Evolutionary conservation across 164 flowering plant genomes (phyloP).

Genomic region (Kingdonia uniflora): DNA sequence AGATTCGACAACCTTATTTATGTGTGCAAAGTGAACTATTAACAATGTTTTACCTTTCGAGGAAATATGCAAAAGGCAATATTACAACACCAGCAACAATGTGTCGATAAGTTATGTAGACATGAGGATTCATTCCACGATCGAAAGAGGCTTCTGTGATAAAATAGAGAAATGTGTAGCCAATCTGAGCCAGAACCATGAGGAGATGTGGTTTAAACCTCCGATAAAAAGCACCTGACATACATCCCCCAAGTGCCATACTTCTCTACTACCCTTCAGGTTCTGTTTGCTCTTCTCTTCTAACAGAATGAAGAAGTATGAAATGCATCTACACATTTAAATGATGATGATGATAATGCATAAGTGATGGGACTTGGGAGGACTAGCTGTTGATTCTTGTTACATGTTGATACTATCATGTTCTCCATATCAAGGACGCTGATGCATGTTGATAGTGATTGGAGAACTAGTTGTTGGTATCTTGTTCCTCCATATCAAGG

Average conservation of each 20-base stretch:
- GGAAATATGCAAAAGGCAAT: slow-evolving; percentile 70
- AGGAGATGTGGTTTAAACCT: slow-evolving; percentile 60
- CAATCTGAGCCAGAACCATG: slow-evolving; percentile 55
- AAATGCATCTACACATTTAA: slow-evolving; percentile 7
- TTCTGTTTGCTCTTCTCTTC: neutral
- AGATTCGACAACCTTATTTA: too few species aligned
- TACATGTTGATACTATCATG: slow-evolving; percentile 24
- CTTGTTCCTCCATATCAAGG: neutral
- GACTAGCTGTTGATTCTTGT: slow-evolving; percentile 11
- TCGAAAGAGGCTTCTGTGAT: slow-evolving; percentile 78
- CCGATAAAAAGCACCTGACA: slow-evolving; percentile 8
- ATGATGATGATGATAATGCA: slow-evolving; percentile 2
- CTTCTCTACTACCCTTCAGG: neutral
- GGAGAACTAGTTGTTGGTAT: neutral
- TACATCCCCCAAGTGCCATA: slow-evolving; percentile 11
- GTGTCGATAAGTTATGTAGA: slow-evolving; percentile 59
- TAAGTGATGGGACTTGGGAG: too few species aligned
- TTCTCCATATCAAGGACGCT: neutral
- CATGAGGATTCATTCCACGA: slow-evolving; percentile 81
- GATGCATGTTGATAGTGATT: too few species aligned
- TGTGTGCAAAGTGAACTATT: too few species aligned
- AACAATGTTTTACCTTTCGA: slow-evolving; percentile 47
- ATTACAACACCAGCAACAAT: slow-evolving; percentile 37
- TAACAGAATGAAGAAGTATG: neutral
- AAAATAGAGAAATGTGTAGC: slow-evolving; percentile 58